Conservation (phyloP, 2,329 filamentous ascomycete species). For the Botrytis fabae region DNA sequence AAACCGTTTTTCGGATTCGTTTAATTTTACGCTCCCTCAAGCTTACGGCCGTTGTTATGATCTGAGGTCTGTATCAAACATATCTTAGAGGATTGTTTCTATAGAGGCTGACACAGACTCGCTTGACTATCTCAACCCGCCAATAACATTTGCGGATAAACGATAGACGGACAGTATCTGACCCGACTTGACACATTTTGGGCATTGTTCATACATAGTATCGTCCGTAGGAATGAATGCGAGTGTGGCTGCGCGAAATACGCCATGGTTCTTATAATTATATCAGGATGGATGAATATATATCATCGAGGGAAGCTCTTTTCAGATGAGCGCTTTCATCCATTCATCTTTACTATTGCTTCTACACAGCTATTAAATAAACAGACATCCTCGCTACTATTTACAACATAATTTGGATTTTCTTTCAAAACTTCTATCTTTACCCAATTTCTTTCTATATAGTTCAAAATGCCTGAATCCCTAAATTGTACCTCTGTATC, state of each 20-base stretch:
- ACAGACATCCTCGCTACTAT: not conserved
- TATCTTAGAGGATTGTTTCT: not conserved
- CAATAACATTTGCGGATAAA: not conserved
- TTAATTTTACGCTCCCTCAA: not conserved
- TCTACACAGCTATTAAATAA: not conserved
- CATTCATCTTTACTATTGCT: not conserved
- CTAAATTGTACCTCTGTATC: conserved; percentile 33
- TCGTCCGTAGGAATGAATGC: not conserved
- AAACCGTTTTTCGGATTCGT: not conserved
- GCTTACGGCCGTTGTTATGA: not conserved
- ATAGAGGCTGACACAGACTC: not conserved
- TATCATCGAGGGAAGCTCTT: not conserved
- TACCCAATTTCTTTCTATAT: not conserved
- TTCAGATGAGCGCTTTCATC: not conserved
- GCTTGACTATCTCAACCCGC: not conserved
- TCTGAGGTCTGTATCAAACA: not conserved
- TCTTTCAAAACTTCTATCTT: not conserved
- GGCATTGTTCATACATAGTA: not conserved
- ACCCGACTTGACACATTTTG: not conserved
- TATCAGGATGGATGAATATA: not conserved
- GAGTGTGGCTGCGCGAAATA: not conserved
- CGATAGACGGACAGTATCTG: not conserved
- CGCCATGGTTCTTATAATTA: not conserved
- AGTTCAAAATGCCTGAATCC: not conserved
- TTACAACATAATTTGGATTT: not conserved